Evolutionary conservation across 129 eudicot genomes (phyloP).

Genomic region (Sambucus nigra): DNA sequence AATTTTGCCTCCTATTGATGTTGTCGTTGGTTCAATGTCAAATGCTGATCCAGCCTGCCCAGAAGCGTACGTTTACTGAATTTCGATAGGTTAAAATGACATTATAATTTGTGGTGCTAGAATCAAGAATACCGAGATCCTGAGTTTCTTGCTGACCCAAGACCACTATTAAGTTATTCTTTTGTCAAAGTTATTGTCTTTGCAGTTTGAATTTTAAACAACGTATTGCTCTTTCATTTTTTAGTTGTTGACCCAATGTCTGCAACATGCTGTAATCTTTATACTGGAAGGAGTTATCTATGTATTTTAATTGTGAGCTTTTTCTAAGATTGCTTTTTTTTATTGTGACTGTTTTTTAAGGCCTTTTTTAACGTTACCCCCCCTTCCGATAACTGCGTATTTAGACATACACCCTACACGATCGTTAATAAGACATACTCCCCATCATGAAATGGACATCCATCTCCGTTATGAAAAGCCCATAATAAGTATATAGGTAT

Average conservation of each 20-base stretch:
- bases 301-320: too few relatives aligned
- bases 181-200: neutral
- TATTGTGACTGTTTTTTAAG: too few relatives aligned
- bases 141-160: neutral
- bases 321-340: too few relatives aligned
- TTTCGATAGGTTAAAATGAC: constrained; percentile 3
- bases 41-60: constrained; percentile 94
- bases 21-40: constrained; percentile 75
- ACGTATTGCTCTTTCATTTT: neutral
- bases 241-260: neutral
- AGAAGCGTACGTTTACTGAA: constrained; percentile 74
- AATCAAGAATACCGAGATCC: neutral
- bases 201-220: neutral
- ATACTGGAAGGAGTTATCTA: neutral
- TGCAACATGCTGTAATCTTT: neutral
- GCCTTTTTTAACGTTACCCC: too few relatives aligned
- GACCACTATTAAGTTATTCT: neutral
- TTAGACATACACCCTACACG: too few relatives aligned
- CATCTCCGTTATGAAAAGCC: too few relatives aligned
- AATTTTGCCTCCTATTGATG: constrained; percentile 94
- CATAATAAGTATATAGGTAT: too few relatives aligned
- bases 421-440: too few relatives aligned
- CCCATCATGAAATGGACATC: too few relatives aligned
- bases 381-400: too few relatives aligned
- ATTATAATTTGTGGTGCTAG: neutral